Conservation (phyloP, 2,329 filamentous ascomycete species). For the Emydomyces testavorans region DNA sequence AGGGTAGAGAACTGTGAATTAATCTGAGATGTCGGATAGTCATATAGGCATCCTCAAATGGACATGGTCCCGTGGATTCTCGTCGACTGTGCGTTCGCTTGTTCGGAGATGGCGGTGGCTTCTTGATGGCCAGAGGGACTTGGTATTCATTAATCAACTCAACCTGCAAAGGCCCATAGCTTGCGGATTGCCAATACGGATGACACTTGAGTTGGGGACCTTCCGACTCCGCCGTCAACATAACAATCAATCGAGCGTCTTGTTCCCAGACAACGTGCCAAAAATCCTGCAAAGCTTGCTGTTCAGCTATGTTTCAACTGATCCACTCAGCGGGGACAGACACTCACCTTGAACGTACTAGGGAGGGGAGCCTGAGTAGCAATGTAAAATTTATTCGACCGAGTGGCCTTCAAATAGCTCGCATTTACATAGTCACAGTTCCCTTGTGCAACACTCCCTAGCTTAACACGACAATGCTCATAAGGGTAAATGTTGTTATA, state of each 20-base stretch:
- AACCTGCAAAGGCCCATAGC: conserved; percentile 67
- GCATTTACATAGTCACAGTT: conserved; percentile 93
- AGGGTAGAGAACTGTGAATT: conserved; percentile 63
- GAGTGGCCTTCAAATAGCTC: conserved; percentile 66
- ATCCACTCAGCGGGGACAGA: background rate
- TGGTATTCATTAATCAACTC: conserved; percentile 70
- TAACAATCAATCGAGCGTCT: conserved; percentile 86
- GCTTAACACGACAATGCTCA: conserved; percentile 77
- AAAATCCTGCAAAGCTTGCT: conserved; percentile 56
- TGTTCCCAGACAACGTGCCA: conserved; percentile 98
- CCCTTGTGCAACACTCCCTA: conserved; percentile 55
- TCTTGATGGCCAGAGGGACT: conserved; percentile 55
- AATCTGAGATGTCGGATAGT: conserved; percentile 79
- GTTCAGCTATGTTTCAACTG: conserved; percentile 21
- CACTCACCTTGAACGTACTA: conserved; percentile 71
- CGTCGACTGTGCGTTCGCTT: conserved; percentile 33
- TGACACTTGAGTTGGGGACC: conserved; percentile 91
- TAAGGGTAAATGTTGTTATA: conserved; percentile 98
- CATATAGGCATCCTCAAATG: conserved; percentile 50
- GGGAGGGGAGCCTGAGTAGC: conserved; percentile 89
- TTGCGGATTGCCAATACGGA: conserved; percentile 72
- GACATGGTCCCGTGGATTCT: background rate
- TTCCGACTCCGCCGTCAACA: conserved; percentile 89
- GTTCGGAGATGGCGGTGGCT: conserved; percentile 15
- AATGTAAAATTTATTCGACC: conserved; percentile 87